phyloP scores from a whole-genome alignment of 2,329 filamentous ascomycete species.

The Talaromyces atroroseus region DNA sequence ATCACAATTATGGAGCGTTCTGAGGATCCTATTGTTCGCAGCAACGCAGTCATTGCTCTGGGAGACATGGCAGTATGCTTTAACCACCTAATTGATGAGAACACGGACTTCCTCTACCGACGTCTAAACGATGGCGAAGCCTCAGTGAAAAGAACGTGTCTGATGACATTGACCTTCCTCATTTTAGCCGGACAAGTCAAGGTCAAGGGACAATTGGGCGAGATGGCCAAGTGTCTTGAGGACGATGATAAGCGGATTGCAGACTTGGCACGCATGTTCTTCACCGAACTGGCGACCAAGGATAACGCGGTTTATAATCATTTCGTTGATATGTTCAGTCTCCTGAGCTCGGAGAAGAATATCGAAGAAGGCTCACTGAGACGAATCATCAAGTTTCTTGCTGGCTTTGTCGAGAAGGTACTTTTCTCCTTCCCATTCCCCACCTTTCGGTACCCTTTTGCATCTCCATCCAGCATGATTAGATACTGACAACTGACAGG shows the following conservation, averaged over 20 bases:
- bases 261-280: constrained; percentile 95
- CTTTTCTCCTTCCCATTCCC: not conserved
- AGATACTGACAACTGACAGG: constrained; percentile 48
- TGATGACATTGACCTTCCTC: constrained; percentile 97
- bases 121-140: constrained; percentile 82
- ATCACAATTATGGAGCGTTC: constrained; percentile 98
- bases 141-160: constrained; percentile 90
- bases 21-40: constrained; percentile 83
- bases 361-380: constrained; percentile 81
- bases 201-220: constrained; percentile 95
- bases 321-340: constrained; percentile 97
- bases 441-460: not conserved
- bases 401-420: constrained; percentile 96
- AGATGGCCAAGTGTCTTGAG: constrained; percentile 98
- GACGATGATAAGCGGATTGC: constrained; percentile 92
- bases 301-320: constrained; percentile 99
- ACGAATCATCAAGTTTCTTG: constrained; percentile 83
- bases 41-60: constrained; percentile 92
- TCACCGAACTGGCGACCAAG: constrained; percentile 93
- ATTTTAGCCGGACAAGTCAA: constrained; percentile 98
- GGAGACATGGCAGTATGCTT: constrained; percentile 99
- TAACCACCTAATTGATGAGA: constrained; percentile 98
- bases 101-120: constrained; percentile 95
- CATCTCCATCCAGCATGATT: constrained; percentile 10
- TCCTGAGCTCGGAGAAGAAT: constrained; percentile 74